Evolutionary conservation across 1,284 basidiomycete species (phyloP).

Genomic region (Cystobasidiaceae sp.): DNA sequence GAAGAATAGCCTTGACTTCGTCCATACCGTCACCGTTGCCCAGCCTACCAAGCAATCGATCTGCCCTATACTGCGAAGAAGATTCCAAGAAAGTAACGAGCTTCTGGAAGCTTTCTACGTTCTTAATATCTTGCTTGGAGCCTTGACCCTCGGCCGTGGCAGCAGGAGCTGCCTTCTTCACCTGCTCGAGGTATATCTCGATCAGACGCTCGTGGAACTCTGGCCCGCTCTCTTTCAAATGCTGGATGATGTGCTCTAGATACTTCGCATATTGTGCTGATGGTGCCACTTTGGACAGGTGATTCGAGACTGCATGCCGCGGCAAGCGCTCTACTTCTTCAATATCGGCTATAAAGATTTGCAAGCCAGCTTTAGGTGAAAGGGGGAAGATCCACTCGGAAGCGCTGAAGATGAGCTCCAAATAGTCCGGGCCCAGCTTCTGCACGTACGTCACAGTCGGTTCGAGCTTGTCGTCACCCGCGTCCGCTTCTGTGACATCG

Average conservation of each 20-base stretch:
- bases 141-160: neutral
- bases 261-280: conserved; percentile 64
- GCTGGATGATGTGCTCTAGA: conserved; percentile 78
- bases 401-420: conserved; percentile 70
- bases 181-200: conserved; percentile 71
- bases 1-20: conserved; percentile 80
- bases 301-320: conserved; percentile 62
- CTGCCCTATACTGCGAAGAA: conserved; percentile 67
- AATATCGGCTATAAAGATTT: conserved; percentile 89
- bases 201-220: conserved; percentile 82
- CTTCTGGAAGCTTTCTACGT: conserved; percentile 58
- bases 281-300: conserved; percentile 66
- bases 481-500: conserved; percentile 60
- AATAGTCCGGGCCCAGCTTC: conserved; percentile 73
- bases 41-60: conserved; percentile 69
- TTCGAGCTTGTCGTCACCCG: conserved; percentile 68
- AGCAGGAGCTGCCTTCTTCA: conserved; percentile 40
- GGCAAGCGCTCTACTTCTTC: conserved; percentile 73
- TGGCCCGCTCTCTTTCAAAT: conserved; percentile 62
- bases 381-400: conserved; percentile 71
- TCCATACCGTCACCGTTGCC: conserved; percentile 60
- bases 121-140: conserved; percentile 33
- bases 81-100: conserved; percentile 70
- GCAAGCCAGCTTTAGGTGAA: conserved; percentile 2
- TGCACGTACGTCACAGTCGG: conserved; percentile 88